phyloP scores from a whole-genome alignment of 2,329 filamentous ascomycete species.

The Aureobasidium sp. region DNA sequence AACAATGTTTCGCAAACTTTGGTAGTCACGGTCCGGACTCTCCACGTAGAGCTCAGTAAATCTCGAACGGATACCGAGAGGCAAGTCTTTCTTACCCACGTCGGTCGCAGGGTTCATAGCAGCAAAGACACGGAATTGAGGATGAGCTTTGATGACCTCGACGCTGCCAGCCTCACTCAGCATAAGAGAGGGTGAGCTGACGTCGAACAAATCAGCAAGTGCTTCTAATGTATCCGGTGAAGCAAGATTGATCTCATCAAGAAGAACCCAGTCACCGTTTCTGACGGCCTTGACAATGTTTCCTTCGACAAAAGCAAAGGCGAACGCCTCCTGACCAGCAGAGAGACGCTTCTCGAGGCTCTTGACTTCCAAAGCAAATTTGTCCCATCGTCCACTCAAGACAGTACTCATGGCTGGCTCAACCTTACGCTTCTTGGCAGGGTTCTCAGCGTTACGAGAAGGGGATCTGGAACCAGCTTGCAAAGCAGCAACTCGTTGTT shows the following conservation, averaged over 20 bases:
- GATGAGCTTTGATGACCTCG: constrained; percentile 80
- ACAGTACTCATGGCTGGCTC: constrained; percentile 43
- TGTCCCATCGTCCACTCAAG: constrained; percentile 63
- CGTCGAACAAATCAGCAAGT: constrained; percentile 78
- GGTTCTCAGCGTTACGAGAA: constrained; percentile 51
- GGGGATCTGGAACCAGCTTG: constrained; percentile 21
- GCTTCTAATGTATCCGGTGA: constrained; percentile 92
- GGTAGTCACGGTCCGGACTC: constrained; percentile 77
- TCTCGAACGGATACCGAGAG: constrained; percentile 76
- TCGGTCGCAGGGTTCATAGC: constrained; percentile 99
- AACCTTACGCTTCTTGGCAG: constrained; percentile 63
- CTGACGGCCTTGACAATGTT: constrained; percentile 93
- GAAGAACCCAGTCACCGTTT: constrained; percentile 92
- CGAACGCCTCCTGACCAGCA: constrained; percentile 67
- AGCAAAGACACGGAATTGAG: constrained; percentile 90
- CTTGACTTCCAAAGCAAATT: constrained; percentile 65
- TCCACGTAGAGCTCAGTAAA: constrained; percentile 96
- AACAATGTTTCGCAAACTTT: constrained; percentile 82
- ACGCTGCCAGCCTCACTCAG: constrained; percentile 91
- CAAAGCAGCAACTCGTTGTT: constrained; percentile 32
- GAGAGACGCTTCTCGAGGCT: constrained; percentile 76
- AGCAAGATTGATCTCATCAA: constrained; percentile 96
- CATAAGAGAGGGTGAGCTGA: constrained; percentile 70
- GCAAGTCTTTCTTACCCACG: constrained; percentile 89
- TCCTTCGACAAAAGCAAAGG: constrained; percentile 93